Evolutionary conservation across 495 filamentous ascomycete genomes (phyloP).

Genomic region (Aspergillus conjunctus): DNA sequence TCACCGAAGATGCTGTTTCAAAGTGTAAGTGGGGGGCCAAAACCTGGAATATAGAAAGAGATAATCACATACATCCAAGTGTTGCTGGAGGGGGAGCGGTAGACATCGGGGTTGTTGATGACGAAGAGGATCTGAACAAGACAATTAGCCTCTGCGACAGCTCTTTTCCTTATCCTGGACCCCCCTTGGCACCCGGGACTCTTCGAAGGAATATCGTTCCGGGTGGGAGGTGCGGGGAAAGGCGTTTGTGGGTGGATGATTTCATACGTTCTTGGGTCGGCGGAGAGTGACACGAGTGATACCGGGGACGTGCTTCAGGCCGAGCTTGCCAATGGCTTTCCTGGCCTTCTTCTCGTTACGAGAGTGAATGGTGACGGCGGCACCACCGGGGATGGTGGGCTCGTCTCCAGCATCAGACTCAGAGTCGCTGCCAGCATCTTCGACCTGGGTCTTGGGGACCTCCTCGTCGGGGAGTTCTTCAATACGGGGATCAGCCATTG

Average conservation of each 20-base stretch:
- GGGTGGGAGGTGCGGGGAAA: slow-evolving; percentile 14
- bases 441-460: slow-evolving; percentile 68
- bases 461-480: slow-evolving; percentile 94
- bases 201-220: slow-evolving; percentile 1
- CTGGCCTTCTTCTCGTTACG: slow-evolving; percentile 99
- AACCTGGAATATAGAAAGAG: not conserved
- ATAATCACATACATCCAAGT: slow-evolving; percentile 88
- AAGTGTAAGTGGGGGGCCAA: slow-evolving; percentile 26
- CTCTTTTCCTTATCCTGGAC: not conserved
- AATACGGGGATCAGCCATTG: slow-evolving; percentile 96
- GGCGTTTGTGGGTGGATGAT: slow-evolving; percentile 13
- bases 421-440: slow-evolving; percentile 79
- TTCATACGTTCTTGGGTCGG: slow-evolving; percentile 90
- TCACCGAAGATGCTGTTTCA: slow-evolving; percentile 90
- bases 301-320: slow-evolving; percentile 91
- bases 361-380: slow-evolving; percentile 87
- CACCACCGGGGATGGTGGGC: slow-evolving; percentile 77
- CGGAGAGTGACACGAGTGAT: slow-evolving; percentile 98
- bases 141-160: slow-evolving; percentile 20
- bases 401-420: slow-evolving; percentile 74
- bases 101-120: slow-evolving; percentile 98
- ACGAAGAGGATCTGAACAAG: slow-evolving; percentile 88
- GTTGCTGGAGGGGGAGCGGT: slow-evolving; percentile 97
- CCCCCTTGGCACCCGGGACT: not conserved
- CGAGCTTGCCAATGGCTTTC: slow-evolving; percentile 97